phyloP scores from a whole-genome alignment of 352 stramenopile species.

The Aphanomyces invadans region DNA sequence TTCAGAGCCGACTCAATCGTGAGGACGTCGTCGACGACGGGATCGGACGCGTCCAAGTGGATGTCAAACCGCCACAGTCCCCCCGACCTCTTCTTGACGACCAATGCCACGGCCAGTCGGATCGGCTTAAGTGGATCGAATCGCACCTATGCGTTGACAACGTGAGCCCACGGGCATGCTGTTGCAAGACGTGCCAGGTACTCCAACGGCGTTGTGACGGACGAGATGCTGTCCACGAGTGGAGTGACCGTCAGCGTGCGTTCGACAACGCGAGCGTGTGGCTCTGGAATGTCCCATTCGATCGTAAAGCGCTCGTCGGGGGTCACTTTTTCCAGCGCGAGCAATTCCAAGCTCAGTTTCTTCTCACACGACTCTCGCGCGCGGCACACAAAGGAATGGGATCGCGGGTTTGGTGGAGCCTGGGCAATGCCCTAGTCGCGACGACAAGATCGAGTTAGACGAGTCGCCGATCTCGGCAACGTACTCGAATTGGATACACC shows the following conservation, averaged over 20 bases:
- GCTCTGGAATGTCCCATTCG: conserved; percentile 54
- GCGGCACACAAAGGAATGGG: conserved; percentile 54
- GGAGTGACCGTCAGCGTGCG: conserved; percentile 42
- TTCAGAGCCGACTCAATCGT: conserved; percentile 82
- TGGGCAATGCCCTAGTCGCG: conserved; percentile 52
- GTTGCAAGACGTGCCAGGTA: background rate
- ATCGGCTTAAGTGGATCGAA: conserved; percentile 87
- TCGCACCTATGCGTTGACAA: conserved; percentile 46
- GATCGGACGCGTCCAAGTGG: conserved; percentile 66
- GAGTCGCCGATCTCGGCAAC: too few species aligned
- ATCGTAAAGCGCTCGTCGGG: conserved; percentile 40
- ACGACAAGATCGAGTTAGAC: too few species aligned
- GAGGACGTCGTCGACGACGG: conserved; percentile 79
- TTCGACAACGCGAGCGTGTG: conserved; percentile 39
- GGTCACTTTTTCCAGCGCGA: conserved; percentile 42
- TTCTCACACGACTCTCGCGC: conserved; percentile 63
- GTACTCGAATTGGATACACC: conserved; percentile 48
- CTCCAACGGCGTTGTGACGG: conserved; percentile 6
- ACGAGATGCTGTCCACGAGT: conserved; percentile 12
- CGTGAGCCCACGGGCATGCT: background rate
- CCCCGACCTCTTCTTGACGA: conserved; percentile 60
- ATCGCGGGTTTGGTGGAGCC: conserved; percentile 48
- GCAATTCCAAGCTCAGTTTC: conserved; percentile 47
- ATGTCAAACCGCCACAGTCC: conserved; percentile 86
- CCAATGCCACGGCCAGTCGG: conserved; percentile 53